Evolutionary conservation across 2,329 filamentous ascomycete genomes (phyloP), one percentile per base, ranked within the genome.

Genomic region (Colletotrichum sp.): DNA sequence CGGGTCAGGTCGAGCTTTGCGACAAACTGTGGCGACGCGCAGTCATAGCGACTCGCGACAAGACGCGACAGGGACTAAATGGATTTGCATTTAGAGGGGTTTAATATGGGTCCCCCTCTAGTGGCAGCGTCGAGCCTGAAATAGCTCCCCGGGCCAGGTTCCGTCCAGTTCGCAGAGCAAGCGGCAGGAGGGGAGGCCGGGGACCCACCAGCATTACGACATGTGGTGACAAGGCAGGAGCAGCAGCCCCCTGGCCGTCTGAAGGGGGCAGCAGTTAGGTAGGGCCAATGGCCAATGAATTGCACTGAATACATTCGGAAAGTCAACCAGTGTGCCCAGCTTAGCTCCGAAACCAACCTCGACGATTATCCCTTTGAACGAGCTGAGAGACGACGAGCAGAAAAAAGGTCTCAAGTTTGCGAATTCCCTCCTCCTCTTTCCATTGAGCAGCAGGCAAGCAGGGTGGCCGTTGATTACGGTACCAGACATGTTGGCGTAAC

Each of bases 161-260:
- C 43, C 43, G 43, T 52, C 43, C 43, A 52, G 43, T 52, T 58
- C 26, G 55, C 52, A 72, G 58, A 61, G 55, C 52, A 72, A 21
- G 32, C 58, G n/a, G 58, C 58, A 61, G 58, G 30, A 61, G 24
- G 55, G 60, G 48, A 52, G 43, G 43, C n/a, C 43, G 43, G 24
- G 70, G 73, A 64, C 58, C 74, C 74, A 76, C 74, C 36, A 8
- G 48, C 34, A 76, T 73, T 74, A 69, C 70, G 70, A 76, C 74
- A 76, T 74, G 43, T 61, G 70, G 70, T 75, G 57, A 75, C 70
- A 73, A 69, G 69, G 69, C 61, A 26, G 52, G 32, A 43, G 69
- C 55, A 43, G 69, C 38, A 48, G 55, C 32, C 21, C 32, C 28
- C n/a, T 52, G 63, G 18, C 24, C 63, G 30, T 34, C 48, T 38